These are phyloP conservation scores for Aspergillus neotritici DNA, from an alignment of 2,329 filamentous ascomycete species.

Conservation along the genomic window DNA sequence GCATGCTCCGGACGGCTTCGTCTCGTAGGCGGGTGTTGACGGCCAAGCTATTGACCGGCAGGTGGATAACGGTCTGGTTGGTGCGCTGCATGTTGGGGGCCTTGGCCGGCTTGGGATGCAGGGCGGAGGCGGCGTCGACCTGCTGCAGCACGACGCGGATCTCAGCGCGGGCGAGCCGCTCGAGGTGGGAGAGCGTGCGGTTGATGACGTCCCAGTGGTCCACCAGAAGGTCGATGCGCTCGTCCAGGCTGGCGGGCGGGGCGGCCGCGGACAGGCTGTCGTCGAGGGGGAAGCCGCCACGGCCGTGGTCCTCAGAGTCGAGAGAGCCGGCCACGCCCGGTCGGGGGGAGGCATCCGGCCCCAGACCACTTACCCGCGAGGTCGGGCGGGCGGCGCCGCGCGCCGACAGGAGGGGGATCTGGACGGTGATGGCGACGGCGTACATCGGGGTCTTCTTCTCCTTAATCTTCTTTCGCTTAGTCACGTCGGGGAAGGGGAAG, in stretches of 20 bases:
- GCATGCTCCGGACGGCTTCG: slow-evolving; percentile 43
- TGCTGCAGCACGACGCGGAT: slow-evolving; percentile 48
- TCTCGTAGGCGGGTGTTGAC: slow-evolving; percentile 43
- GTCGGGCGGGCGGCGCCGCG: slow-evolving; percentile 31
- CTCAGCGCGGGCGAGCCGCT: slow-evolving; percentile 48
- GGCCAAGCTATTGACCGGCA: slow-evolving; percentile 46
- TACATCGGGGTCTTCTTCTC: slow-evolving; percentile 55
- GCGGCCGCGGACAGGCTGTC: slow-evolving; percentile 41
- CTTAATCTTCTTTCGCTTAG: slow-evolving; percentile 43
- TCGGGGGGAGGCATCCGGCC: slow-evolving; percentile 25
- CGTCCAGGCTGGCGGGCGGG: slow-evolving; percentile 46
- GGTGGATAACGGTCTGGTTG: slow-evolving; percentile 45
- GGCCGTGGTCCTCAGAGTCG: slow-evolving; percentile 39
- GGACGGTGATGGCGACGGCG: slow-evolving; percentile 53
- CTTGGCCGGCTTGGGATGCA: slow-evolving; percentile 41
- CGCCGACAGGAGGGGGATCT: slow-evolving; percentile 42
- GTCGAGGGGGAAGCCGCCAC: slow-evolving; percentile 32
- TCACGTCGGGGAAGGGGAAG: slow-evolving; percentile 35
- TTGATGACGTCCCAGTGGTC: slow-evolving; percentile 57
- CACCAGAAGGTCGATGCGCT: slow-evolving; percentile 51
- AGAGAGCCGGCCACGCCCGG: slow-evolving; percentile 36
- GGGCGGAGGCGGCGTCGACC: slow-evolving; percentile 38
- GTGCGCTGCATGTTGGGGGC: slow-evolving; percentile 45
- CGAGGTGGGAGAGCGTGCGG: slow-evolving; percentile 50
- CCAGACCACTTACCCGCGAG: slow-evolving; percentile 31